Evolutionary conservation across 352 stramenopile genomes (phyloP), one percentile per base, ranked within the genome.

Genomic region (Pythium biforme): DNA sequence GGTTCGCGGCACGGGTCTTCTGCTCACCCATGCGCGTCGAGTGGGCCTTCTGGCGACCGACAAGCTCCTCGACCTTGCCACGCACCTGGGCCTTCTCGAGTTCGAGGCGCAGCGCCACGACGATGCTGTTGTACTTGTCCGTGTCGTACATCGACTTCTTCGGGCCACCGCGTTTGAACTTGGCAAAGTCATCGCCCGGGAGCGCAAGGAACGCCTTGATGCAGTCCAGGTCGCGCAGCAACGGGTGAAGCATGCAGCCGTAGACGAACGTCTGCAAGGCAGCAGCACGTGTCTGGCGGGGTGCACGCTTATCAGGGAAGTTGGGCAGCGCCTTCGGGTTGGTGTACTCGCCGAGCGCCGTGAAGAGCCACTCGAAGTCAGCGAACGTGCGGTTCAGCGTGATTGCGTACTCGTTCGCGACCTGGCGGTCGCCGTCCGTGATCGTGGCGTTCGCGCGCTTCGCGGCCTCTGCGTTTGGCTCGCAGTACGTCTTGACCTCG

Each of bases 331-430:
- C 83, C 69, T 95, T 95, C 26, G 79, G 68, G 71, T 92, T 95
- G 20, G 83, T 87, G 61, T 79, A 79, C 29, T 90, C 82, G 15
- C 86, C 82, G n/a, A 92, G 68, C 23, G 85, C 85, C 2, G 75
- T 68, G 56, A 89, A 86, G 19, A 95, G 71, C 83, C 86, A 93
- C 67, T 95, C 83, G 40, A 93, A 93, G 69, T 95, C 86, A n/a
- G 74, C 66, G 39, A 92, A 80, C 45, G 69, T 82, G 62, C 86
- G 86, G 62, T 76, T 74, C 57, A 85, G 73, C 46, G 66, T 73
- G 55, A 94, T 91, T 37, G 76, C 68, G 68, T 94, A 94, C 72
- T 94, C 86, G 69, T 92, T 89, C 3, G 86, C 87, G 8, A 92
- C 76, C 2, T 79, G 64, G 37, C 79, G 83, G 68, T 95, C 83